Base-by-base conservation (phyloP, 768 basidiomycete genomes). In the Rhizopogon vinicolor region DNA sequence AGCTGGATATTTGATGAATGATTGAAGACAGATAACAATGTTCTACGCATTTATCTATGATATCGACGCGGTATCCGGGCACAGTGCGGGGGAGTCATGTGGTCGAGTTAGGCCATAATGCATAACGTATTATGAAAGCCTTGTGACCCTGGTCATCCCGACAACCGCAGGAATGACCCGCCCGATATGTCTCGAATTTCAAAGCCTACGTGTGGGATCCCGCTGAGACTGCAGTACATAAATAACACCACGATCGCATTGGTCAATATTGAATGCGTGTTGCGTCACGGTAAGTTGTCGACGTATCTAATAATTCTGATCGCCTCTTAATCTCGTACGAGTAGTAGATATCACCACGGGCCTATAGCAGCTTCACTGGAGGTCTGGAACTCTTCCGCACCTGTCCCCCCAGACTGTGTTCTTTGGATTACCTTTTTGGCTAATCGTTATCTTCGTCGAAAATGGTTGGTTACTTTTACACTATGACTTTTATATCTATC, bases 391-490 rank as follows among this genome's bases (percentile, higher is more conserved):
- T 1, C 81, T 99, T 13, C 95, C 97, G 2, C 93, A 94, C 66
- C 78, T 98, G 1, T 86, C 93, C 1, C 95, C 98, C 63, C 97
- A 99, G 72, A 99, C 98, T 74, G 83, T 89, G 2, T 99, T 98
- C 67, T 77, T 99, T 33, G 97, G 97, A 7, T 73, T 93, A n/a
- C 97, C 97, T 1, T 75, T 97, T 5, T 74, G 90, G 7, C 75
- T 98, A 1, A 82, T 87, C 7, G 91, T 91, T 10, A 77, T 95
- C 33, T 83, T 98, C 6, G 82, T 98, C 14, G 80, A 87, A 60
- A 89, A 89, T 58, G 83, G 97, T 93, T 56, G 50, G 78, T 61
- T 56, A 35, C 25, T 25, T 40, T 16, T 25, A 49, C 16, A 31
- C 25, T 25, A 25, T 25, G 25, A 25, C 25, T 25, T 33, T 4